Percentiles rank a stretch among this genome's conserved stretches.
Conservation (phyloP, 2,329 filamentous ascomycete species). For the Curvularia spicifera region DNA sequence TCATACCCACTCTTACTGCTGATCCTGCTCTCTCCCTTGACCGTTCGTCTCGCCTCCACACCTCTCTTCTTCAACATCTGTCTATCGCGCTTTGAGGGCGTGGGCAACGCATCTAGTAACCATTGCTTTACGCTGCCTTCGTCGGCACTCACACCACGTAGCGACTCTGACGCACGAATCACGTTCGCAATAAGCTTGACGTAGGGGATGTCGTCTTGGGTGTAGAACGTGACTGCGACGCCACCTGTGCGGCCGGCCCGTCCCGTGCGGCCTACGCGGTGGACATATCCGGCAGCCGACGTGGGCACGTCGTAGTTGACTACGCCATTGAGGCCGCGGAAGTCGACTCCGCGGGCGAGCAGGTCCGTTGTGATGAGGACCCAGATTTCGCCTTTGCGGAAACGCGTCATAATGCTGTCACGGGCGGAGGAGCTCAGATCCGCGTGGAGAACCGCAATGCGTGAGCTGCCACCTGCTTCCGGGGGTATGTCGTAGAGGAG, state of each 20-base stretch:
- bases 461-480: conserved; percentile 80
- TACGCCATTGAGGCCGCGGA: conserved; percentile 91
- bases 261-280: conserved; percentile 90
- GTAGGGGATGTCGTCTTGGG: conserved; percentile 88
- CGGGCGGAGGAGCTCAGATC: conserved; percentile 78
- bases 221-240: conserved; percentile 92
- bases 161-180: conserved; percentile 80
- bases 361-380: conserved; percentile 95
- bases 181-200: conserved; percentile 94
- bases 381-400: conserved; percentile 93
- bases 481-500: conserved; percentile 92
- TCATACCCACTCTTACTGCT: conserved; percentile 83
- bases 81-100: conserved; percentile 81
- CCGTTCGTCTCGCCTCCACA: conserved; percentile 71
- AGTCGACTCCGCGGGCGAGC: conserved; percentile 89
- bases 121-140: conserved; percentile 65
- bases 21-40: conserved; percentile 63
- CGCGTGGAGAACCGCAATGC: conserved; percentile 90
- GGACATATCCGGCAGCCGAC: conserved; percentile 88
- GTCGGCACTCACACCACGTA: conserved; percentile 54
- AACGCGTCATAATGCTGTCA: conserved; percentile 82
- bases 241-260: conserved; percentile 86
- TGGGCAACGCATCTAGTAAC: conserved; percentile 86
- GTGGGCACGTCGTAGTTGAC: conserved; percentile 97
- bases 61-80: conserved; percentile 82